Evolutionary conservation across 768 basidiomycete species (phyloP).

Genomic region (Phaeotremella skinneri): DNA sequence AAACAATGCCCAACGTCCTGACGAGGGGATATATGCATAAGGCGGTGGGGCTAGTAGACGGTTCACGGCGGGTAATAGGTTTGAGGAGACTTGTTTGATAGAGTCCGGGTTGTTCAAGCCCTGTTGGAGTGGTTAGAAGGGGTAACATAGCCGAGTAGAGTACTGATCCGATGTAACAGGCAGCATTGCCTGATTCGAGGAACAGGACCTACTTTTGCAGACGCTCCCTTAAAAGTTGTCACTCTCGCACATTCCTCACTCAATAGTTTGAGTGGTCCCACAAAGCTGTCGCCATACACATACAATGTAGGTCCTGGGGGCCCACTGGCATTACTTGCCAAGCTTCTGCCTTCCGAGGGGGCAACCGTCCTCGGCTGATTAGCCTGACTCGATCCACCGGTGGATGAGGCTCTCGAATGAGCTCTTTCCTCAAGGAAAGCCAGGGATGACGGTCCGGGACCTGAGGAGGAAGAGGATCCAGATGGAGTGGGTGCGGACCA

Average conservation of each 20-base stretch:
- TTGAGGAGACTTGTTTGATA: constrained; percentile 37
- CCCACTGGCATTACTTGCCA: neutral
- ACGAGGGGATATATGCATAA: constrained; percentile 34
- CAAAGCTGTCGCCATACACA: constrained; percentile 44
- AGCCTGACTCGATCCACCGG: neutral
- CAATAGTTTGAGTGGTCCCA: constrained; percentile 41
- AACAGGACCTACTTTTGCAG: constrained; percentile 36
- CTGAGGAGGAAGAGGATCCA: neutral
- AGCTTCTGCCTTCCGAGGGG: neutral
- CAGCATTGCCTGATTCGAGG: neutral
- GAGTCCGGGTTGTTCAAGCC: constrained; percentile 46
- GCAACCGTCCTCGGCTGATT: neutral
- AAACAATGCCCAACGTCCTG: constrained; percentile 35
- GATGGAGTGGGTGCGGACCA: constrained; percentile 22
- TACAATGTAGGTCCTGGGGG: constrained; percentile 17
- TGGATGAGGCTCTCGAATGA: neutral
- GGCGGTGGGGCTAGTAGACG: constrained; percentile 39
- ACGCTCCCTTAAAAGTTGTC: constrained; percentile 42
- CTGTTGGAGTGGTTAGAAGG: constrained; percentile 8
- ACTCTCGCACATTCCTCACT: constrained; percentile 30
- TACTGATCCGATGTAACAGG: neutral
- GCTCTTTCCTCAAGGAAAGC: neutral
- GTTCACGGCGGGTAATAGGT: constrained; percentile 32
- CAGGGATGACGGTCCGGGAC: neutral
- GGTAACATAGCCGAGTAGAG: neutral